Conservation (phyloP, 441 rosid species). For the Euphorbia celastroides region DNA sequence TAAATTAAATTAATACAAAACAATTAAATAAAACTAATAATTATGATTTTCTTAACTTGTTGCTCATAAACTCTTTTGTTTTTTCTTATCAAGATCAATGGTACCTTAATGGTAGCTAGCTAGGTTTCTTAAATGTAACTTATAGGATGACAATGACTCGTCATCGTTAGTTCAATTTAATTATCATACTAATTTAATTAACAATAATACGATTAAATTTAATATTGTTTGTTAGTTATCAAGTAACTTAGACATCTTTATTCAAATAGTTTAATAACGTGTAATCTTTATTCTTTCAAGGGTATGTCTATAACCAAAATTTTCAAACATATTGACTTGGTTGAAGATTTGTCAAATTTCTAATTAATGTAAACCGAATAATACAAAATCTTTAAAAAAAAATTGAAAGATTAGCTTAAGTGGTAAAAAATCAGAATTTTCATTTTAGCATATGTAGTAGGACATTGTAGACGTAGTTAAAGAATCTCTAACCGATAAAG, state of each 20-base stretch:
- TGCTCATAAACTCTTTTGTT: background rate
- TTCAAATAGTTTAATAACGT: too few species aligned
- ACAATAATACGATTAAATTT: background rate
- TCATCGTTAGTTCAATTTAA: slow-evolving; percentile 2
- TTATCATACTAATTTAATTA: background rate
- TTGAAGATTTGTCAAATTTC: too few species aligned
- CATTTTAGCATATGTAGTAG: too few species aligned
- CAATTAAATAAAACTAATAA: background rate
- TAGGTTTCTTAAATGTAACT: slow-evolving; percentile 11
- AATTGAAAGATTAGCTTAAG: too few species aligned
- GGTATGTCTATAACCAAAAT: too few species aligned
- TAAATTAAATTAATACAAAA: background rate
- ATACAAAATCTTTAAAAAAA: too few species aligned
- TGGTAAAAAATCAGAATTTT: too few species aligned
- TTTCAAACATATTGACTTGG: too few species aligned
- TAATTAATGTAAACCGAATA: too few species aligned
- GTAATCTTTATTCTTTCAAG: too few species aligned
- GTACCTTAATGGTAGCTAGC: background rate
- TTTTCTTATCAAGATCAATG: background rate
- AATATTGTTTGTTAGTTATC: background rate
- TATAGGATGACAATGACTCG: slow-evolving; percentile 14
- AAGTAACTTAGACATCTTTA: background rate
- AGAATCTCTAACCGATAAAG: too few species aligned
- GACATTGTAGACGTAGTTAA: too few species aligned
- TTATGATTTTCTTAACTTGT: background rate